Conservation (phyloP, 2,329 filamentous ascomycete species). For the Neonectria faginata region DNA sequence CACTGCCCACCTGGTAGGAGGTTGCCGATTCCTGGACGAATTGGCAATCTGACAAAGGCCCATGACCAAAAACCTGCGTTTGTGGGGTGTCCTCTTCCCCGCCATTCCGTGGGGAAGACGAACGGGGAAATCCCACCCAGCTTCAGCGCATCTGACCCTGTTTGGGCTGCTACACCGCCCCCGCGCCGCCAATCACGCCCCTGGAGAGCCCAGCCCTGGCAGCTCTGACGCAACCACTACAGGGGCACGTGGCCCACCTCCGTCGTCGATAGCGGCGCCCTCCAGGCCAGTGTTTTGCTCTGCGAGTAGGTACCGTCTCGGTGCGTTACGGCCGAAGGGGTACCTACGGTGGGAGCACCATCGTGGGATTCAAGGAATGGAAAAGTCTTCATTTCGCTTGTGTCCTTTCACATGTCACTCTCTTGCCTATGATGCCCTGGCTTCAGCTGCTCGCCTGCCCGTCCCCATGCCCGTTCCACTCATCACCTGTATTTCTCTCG, state of each 20-base stretch:
- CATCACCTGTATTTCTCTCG: not conserved
- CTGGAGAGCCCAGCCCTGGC: not conserved
- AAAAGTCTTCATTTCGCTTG: not conserved
- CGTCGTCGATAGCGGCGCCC: not conserved
- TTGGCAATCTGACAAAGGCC: slow-evolving; percentile 29
- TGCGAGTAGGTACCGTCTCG: not conserved
- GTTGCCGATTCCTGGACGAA: slow-evolving; percentile 11
- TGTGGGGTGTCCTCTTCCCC: slow-evolving; percentile 25
- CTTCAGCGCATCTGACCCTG: slow-evolving; percentile 17
- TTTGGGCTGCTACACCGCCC: slow-evolving; percentile 15
- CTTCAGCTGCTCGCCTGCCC: not conserved
- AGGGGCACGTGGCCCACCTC: slow-evolving; percentile 17
- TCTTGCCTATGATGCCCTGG: not conserved
- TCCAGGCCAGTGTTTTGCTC: not conserved
- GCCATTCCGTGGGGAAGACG: slow-evolving; percentile 12
- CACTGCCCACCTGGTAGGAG: too few relatives aligned
- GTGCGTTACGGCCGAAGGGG: not conserved
- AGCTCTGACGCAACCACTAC: slow-evolving; percentile 16
- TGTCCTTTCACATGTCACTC: slow-evolving; percentile 6
- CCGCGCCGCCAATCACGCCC: not conserved
- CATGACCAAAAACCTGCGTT: slow-evolving; percentile 21
- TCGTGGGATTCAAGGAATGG: not conserved
- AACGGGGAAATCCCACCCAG: not conserved
- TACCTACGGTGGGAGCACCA: not conserved
- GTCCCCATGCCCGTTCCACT: not conserved